Percentiles rank a stretch among this genome's conserved stretches.
Conservation (phyloP, 2,329 filamentous ascomycete genomes). For the Microdochium paspali region DNA sequence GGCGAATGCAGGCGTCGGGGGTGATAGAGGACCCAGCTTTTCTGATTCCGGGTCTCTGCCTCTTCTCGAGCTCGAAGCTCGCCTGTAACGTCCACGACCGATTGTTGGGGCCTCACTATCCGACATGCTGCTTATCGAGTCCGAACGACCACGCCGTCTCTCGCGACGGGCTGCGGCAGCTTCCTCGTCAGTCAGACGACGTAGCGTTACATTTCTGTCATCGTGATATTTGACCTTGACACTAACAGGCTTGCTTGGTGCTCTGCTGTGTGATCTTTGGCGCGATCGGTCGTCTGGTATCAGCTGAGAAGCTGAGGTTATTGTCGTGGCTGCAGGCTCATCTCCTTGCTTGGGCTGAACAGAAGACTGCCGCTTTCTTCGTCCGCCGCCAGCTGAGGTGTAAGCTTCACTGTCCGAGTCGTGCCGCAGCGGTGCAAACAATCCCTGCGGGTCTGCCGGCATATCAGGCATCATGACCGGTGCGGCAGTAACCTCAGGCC, state of each 20-base stretch:
- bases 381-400: conserved; percentile 27
- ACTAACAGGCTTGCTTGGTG: conserved; percentile 39
- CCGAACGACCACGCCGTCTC: conserved; percentile 29
- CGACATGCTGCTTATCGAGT: conserved; percentile 47
- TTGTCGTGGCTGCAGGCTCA: conserved; percentile 35
- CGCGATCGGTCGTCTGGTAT: conserved; percentile 29
- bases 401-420: conserved; percentile 34
- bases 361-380: conserved; percentile 33
- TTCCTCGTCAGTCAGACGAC: conserved; percentile 52
- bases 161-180: conserved; percentile 31
- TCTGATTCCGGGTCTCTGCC: conserved; percentile 36
- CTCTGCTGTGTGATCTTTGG: conserved; percentile 27
- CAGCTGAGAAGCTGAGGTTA: conserved; percentile 34
- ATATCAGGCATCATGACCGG: conserved; percentile 41
- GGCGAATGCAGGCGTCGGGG: conserved; percentile 48
- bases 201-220: conserved; percentile 51
- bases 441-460: conserved; percentile 41
- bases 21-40: conserved; percentile 35
- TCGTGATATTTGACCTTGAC: conserved; percentile 53
- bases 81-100: conserved; percentile 38
- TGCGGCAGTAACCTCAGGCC: conserved; percentile 8
- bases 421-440: conserved; percentile 23
- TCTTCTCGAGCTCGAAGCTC: conserved; percentile 38
- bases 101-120: conserved; percentile 42
- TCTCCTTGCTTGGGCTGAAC: conserved; percentile 35